phyloP scores from a whole-genome alignment of 345 rosid genomes.

The Theobroma cacao region DNA sequence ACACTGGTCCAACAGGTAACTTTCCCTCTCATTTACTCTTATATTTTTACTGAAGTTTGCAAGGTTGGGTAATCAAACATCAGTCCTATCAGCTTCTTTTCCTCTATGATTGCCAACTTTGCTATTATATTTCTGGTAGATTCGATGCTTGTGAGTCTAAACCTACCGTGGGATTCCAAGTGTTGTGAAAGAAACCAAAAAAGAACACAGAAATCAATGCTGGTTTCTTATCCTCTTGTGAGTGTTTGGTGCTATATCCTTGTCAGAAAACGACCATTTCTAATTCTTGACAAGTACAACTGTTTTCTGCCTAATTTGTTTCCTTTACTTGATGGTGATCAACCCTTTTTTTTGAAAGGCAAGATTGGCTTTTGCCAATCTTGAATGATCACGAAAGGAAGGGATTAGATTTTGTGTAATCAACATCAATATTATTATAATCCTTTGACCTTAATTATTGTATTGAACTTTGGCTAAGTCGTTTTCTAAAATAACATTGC shows the following conservation, averaged over 20 bases:
- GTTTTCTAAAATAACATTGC: neutral
- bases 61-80: neutral
- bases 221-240: neutral
- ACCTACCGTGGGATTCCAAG: neutral
- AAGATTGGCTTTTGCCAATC: too few relatives aligned
- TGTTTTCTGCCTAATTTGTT: neutral
- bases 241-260: neutral
- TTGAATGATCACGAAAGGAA: neutral
- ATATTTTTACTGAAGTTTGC: neutral
- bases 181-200: neutral
- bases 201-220: neutral
- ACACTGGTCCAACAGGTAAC: slow-evolving; percentile 89
- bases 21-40: neutral
- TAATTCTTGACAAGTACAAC: neutral
- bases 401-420: neutral
- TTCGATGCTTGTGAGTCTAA: neutral
- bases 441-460: neutral
- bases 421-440: neutral
- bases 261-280: neutral
- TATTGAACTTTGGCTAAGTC: neutral
- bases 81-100: neutral
- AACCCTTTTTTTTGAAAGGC: too few relatives aligned
- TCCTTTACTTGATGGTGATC: neutral
- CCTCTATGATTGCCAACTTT: neutral
- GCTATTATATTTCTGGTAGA: neutral